Conservation (phyloP, 768 basidiomycete species). For the Russula griseocarnosa region DNA sequence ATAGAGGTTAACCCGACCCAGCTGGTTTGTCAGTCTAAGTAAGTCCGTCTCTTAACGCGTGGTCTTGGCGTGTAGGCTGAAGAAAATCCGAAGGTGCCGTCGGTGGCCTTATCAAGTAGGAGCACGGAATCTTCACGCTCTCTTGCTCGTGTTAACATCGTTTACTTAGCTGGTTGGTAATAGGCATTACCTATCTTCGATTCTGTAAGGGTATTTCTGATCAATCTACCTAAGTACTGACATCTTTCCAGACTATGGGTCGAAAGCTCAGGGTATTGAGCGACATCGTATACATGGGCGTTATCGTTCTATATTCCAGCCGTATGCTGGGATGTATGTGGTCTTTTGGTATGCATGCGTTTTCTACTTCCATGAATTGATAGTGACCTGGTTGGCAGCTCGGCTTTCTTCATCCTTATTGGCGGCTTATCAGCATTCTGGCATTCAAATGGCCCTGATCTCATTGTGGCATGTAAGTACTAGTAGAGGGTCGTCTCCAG, state of each 20-base stretch:
- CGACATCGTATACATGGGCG: not conserved
- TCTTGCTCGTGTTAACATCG: not conserved
- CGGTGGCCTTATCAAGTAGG: slow-evolving; percentile 28
- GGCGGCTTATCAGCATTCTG: slow-evolving; percentile 27
- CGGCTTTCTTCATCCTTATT: slow-evolving; percentile 24
- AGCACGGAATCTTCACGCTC: not conserved
- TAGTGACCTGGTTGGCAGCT: slow-evolving; percentile 7
- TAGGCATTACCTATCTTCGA: slow-evolving; percentile 28
- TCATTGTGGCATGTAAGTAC: slow-evolving; percentile 28
- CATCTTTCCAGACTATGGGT: slow-evolving; percentile 25
- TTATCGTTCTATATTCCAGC: slow-evolving; percentile 27
- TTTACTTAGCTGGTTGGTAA: slow-evolving; percentile 26
- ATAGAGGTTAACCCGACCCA: not conserved
- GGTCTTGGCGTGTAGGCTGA: not conserved
- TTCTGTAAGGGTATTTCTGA: slow-evolving; percentile 18
- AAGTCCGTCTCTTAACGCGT: not conserved
- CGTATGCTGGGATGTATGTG: slow-evolving; percentile 27
- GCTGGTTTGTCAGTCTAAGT: slow-evolving; percentile 27
- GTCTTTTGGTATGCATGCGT: slow-evolving; percentile 23
- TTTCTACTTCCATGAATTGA: not conserved
- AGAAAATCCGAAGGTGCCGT: slow-evolving; percentile 18
- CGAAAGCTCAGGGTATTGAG: slow-evolving; percentile 16
- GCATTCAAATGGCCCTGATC: slow-evolving; percentile 24
- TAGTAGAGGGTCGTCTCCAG: not conserved
- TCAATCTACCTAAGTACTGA: not conserved